phyloP scores from a whole-genome alignment of 345 rosid genomes.

The Streptanthus diversifolius region DNA sequence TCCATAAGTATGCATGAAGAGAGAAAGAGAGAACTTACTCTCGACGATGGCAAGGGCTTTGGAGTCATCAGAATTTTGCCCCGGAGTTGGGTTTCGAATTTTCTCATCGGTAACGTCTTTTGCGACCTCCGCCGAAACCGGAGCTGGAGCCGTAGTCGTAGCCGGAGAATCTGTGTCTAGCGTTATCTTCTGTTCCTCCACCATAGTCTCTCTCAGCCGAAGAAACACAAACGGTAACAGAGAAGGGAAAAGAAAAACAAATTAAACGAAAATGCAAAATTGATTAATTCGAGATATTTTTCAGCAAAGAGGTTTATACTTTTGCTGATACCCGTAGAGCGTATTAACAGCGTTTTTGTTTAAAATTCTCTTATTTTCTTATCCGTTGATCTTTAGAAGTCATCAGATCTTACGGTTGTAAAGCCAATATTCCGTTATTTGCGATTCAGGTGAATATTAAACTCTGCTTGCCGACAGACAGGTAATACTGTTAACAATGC shows the following conservation, averaged over 20 bases:
- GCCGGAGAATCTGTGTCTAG: slow-evolving; percentile 36
- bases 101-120: slow-evolving; percentile 38
- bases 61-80: slow-evolving; percentile 42
- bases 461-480: slow-evolving; percentile 42
- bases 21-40: slow-evolving; percentile 40
- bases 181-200: slow-evolving; percentile 14
- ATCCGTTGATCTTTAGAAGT: slow-evolving; percentile 28
- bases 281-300: background rate
- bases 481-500: slow-evolving; percentile 32
- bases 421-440: background rate
- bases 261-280: background rate
- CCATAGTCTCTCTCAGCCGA: slow-evolving; percentile 21
- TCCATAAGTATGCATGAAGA: background rate
- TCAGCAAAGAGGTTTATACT: background rate
- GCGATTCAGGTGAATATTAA: background rate
- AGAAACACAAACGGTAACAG: background rate
- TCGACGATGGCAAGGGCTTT: slow-evolving; percentile 58
- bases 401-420: background rate
- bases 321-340: background rate
- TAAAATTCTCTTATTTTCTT: background rate
- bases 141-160: slow-evolving; percentile 1
- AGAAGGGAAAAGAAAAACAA: background rate
- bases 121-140: slow-evolving; percentile 23
- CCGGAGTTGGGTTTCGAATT: slow-evolving; percentile 19
- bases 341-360: slow-evolving; percentile 6